A percentile compares a stretch with the other conserved stretches of the same genome.
These are phyloP conservation scores for Pichia cabralensis DNA, from an alignment of 805 yeast genomes.

Conservation along the genomic window DNA sequence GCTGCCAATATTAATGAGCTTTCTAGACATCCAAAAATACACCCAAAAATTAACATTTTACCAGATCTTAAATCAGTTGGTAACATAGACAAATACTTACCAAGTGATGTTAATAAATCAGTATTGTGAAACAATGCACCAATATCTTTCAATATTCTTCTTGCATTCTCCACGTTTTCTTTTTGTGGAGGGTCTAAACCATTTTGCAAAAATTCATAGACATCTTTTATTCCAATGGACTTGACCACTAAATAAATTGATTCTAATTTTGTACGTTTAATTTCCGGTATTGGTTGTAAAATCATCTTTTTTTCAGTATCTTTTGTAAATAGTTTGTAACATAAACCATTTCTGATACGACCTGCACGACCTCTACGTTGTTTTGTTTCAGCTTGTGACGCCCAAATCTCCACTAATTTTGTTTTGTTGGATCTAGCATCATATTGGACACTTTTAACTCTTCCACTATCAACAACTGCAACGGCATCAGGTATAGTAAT, in stretches of 20 bases:
- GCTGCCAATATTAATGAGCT: slow-evolving; percentile 75
- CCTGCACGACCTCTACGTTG: slow-evolving; percentile 99
- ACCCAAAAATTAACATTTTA: slow-evolving; percentile 67
- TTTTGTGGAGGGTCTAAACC: slow-evolving; percentile 78
- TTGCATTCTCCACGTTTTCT: slow-evolving; percentile 41
- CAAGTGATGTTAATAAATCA: slow-evolving; percentile 57
- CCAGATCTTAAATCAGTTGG: slow-evolving; percentile 87
- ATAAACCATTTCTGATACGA: slow-evolving; percentile 74
- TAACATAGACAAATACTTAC: slow-evolving; percentile 65
- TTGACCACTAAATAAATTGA: slow-evolving; percentile 76
- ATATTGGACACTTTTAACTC: slow-evolving; percentile 68
- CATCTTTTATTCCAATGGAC: slow-evolving; percentile 77
- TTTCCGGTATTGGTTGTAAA: slow-evolving; percentile 79
- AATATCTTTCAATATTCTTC: slow-evolving; percentile 44
- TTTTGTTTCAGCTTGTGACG: slow-evolving; percentile 78
- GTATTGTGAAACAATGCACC: slow-evolving; percentile 50
- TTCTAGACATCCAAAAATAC: slow-evolving; percentile 76
- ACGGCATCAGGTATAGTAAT: slow-evolving; percentile 94
- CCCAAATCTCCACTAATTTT: slow-evolving; percentile 69
- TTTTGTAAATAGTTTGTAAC: slow-evolving; percentile 70
- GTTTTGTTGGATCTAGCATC: slow-evolving; percentile 62
- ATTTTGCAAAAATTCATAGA: slow-evolving; percentile 52
- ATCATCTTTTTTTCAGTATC: slow-evolving; percentile 52
- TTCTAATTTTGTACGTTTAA: slow-evolving; percentile 73
- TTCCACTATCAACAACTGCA: slow-evolving; percentile 81